These are phyloP conservation scores for Ensete ventricosum DNA, from an alignment of 176 grass and related monocot species.

Conservation along the genomic window DNA sequence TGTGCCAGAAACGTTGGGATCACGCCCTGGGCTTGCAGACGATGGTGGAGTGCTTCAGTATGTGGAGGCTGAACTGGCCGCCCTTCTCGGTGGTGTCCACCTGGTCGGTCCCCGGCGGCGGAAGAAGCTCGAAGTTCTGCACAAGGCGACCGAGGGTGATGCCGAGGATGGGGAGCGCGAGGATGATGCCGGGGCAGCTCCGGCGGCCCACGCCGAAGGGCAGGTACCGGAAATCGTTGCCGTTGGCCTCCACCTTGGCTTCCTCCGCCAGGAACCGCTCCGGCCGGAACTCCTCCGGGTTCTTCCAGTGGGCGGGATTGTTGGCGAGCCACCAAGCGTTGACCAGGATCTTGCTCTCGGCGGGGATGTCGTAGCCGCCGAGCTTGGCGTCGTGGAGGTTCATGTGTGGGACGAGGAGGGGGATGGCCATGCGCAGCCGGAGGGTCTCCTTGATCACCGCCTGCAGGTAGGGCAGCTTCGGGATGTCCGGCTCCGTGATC, in stretches of 20 bases:
- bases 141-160: constrained; percentile 12
- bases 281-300: constrained; percentile 11
- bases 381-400: constrained; percentile 17
- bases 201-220: constrained; percentile 10
- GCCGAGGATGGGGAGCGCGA: constrained; percentile 8
- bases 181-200: constrained; percentile 8
- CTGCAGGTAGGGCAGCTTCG: constrained; percentile 78
- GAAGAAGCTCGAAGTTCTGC: constrained; percentile 14
- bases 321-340: constrained; percentile 19
- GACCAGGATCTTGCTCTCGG: constrained; percentile 16
- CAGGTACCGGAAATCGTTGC: constrained; percentile 10
- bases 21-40: constrained; percentile 1
- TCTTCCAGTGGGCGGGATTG: constrained; percentile 8
- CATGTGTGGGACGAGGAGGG: constrained; percentile 15
- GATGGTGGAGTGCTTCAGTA: constrained; percentile 3
- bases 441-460: constrained; percentile 88
- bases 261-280: constrained; percentile 10
- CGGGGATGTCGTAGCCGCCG: constrained; percentile 11
- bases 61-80: constrained; percentile 4
- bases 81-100: background rate
- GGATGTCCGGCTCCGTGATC: constrained; percentile 83
- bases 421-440: constrained; percentile 44
- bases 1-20: background rate
- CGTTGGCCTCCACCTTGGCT: constrained; percentile 8
- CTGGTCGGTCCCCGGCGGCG: constrained; percentile 15